Evolutionary conservation across 2,329 filamentous ascomycete genomes (phyloP), one percentile per base, ranked within the genome.

Genomic region (Ophiostoma himal-ulmi): DNA sequence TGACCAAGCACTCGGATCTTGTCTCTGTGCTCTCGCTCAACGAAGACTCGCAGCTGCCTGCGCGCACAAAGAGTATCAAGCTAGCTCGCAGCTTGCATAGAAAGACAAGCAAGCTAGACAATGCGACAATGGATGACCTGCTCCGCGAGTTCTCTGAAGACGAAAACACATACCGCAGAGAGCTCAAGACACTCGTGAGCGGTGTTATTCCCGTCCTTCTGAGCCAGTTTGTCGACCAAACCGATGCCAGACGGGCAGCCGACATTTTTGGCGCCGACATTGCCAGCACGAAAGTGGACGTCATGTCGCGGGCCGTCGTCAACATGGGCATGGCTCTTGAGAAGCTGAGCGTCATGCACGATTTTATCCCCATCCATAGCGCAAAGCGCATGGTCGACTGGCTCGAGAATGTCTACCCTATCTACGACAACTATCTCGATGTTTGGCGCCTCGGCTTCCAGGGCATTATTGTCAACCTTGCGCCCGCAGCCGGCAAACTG

Each of bases 361-460:
- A 88, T 76, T 89, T 90, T 69, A 91, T 96, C 20, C 93, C 94
- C 0, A 83, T 91, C 68, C 84, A 89, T 30, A 89, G 95, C 74
- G 82, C 91, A 1, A 86, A 91, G 71, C 85, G 86, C 17, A 84
- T 99, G 69, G 83, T 96, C 11, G 85, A 84, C 57, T 99, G 95
- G 95, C 91, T 94, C 1, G 87, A 93, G 70, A 88, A 86, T 26
- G 89, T 92, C 0, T 87, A 91, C 65, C 88, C 89, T 70, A 86
- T 94, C 11, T 99, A 99, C 78, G 84, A 88, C 72, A 89, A 92
- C 76, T 99, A 98, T 78, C 84, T 98, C 41, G 88, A 88, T 76
- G 89, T 91, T 8, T 99, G 95, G 95, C 87, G 93, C 39, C 85
- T 98, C 67, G 95, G 95, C 0, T 99, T 98, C 79, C 91, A 97